Conservation (phyloP, 2,329 filamentous ascomycete genomes). For the Ustilaginoidea virens region DNA sequence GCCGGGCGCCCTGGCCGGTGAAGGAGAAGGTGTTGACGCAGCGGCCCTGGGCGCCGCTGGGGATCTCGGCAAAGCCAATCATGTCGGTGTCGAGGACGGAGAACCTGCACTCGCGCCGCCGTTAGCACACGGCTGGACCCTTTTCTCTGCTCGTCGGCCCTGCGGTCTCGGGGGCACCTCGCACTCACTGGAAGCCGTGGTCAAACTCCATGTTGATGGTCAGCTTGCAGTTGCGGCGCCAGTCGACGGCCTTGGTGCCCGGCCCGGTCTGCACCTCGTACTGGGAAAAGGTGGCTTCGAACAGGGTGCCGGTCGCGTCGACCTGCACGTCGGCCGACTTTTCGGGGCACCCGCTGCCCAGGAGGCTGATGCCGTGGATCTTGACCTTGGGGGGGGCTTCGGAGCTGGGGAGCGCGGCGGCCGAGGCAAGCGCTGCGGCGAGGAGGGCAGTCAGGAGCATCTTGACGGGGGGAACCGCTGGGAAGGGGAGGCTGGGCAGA, state of each 20-base stretch:
- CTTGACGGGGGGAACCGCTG: too few relatives aligned
- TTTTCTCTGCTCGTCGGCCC: too few relatives aligned
- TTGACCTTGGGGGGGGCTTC: constrained; percentile 6
- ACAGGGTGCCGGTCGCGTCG: constrained; percentile 10
- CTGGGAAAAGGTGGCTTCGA: constrained; percentile 12
- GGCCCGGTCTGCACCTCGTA: constrained; percentile 12
- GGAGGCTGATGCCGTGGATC: constrained; percentile 9
- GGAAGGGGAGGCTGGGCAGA: too few relatives aligned
- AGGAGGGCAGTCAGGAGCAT: too few relatives aligned
- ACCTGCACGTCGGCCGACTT: constrained; percentile 11
- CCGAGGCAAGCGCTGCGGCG: too few relatives aligned
- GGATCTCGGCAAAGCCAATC: constrained; percentile 13
- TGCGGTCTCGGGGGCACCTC: too few relatives aligned
- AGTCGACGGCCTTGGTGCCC: constrained; percentile 8
- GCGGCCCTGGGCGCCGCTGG: constrained; percentile 8
- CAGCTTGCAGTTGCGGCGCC: constrained; percentile 14
- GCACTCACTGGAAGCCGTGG: constrained; percentile 11
- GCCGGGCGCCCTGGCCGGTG: constrained; percentile 9
- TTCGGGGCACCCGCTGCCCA: constrained; percentile 12
- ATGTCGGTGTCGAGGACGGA: constrained; percentile 12
- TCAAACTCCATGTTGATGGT: constrained; percentile 12
- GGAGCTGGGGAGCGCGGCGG: too few relatives aligned
- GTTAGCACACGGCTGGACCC: too few relatives aligned
- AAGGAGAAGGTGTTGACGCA: constrained; percentile 14
- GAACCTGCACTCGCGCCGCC: too few relatives aligned